These are phyloP conservation scores for Allium sativum DNA, from an alignment of 106 monocot genomes.

Conservation along the genomic window DNA sequence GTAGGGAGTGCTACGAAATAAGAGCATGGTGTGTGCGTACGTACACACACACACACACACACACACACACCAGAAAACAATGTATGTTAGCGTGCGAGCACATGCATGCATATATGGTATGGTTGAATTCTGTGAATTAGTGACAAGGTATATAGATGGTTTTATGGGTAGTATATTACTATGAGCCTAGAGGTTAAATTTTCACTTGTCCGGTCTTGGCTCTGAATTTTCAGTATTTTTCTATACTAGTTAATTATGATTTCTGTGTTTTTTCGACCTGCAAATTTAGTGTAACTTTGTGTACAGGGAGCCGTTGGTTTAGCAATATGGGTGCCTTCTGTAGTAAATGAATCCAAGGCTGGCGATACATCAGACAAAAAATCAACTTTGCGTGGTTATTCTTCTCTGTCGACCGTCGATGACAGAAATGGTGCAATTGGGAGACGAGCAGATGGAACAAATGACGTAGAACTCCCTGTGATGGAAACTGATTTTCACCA, in stretches of 20 bases:
- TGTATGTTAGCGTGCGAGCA: too few species aligned
- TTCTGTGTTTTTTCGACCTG: neutral
- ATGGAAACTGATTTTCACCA: conserved; percentile 26
- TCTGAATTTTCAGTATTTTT: neutral
- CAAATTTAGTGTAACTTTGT: neutral
- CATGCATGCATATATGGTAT: too few species aligned
- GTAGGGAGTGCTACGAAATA: too few species aligned
- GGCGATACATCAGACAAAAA: conserved; percentile 30
- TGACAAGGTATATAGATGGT: too few species aligned
- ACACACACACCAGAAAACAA: too few species aligned
- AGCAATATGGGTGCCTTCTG: conserved; percentile 99
- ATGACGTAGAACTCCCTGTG: conserved; percentile 54
- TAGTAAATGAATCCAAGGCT: conserved; percentile 60
- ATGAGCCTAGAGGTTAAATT: too few species aligned
- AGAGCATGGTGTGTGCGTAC: too few species aligned
- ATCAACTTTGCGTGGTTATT: conserved; percentile 42
- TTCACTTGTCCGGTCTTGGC: too few species aligned
- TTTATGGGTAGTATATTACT: too few species aligned
- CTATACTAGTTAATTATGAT: neutral
- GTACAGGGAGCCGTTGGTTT: conserved; percentile 96
- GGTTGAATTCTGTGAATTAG: too few species aligned
- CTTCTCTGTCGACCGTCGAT: conserved; percentile 46
- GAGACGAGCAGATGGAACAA: conserved; percentile 31
- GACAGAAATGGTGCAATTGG: conserved; percentile 37
- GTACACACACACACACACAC: too few species aligned